These are phyloP conservation scores for Telfairia occidentalis DNA, from an alignment of 331 rosid genomes.

Conservation along the genomic window DNA sequence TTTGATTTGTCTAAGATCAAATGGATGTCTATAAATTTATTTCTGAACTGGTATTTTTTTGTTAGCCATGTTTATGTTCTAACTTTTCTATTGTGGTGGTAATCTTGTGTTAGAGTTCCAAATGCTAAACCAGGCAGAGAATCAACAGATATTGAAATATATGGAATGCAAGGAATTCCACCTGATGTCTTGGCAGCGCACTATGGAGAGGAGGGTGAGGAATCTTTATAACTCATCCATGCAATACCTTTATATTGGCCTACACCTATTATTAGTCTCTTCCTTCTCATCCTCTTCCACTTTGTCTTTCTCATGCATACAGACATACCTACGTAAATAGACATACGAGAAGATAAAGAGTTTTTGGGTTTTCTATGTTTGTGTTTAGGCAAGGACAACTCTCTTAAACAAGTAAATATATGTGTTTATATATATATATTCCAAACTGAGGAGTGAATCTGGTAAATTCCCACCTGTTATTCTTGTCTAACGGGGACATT, in stretches of 20 bases:
- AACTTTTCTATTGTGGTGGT: background rate
- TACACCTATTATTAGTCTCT: background rate
- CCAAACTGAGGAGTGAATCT: background rate
- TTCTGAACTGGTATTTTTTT: background rate
- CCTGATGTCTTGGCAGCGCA: slow-evolving; percentile 84
- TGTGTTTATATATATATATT: background rate
- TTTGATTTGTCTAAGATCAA: background rate
- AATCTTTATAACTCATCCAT: slow-evolving; percentile 2
- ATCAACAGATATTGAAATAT: slow-evolving; percentile 85
- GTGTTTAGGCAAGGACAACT: background rate
- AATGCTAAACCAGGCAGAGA: slow-evolving; percentile 91
- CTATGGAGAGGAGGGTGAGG: slow-evolving; percentile 87
- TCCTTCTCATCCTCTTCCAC: background rate
- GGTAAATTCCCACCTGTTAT: slow-evolving; percentile 5
- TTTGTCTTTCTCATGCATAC: background rate
- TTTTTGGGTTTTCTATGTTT: background rate
- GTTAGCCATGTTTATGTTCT: background rate
- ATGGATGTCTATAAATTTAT: background rate
- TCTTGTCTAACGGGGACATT: background rate
- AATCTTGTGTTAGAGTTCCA: slow-evolving; percentile 52
- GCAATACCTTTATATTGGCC: background rate
- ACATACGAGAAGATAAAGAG: background rate
- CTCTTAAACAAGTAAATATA: background rate
- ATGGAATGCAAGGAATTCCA: slow-evolving; percentile 99
- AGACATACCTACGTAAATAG: background rate